Percentiles rank a stretch among this genome's conserved stretches.
Evolutionary conservation across 2,329 filamentous ascomycete genomes (phyloP).

Genomic region (Cladosporium sp.): DNA sequence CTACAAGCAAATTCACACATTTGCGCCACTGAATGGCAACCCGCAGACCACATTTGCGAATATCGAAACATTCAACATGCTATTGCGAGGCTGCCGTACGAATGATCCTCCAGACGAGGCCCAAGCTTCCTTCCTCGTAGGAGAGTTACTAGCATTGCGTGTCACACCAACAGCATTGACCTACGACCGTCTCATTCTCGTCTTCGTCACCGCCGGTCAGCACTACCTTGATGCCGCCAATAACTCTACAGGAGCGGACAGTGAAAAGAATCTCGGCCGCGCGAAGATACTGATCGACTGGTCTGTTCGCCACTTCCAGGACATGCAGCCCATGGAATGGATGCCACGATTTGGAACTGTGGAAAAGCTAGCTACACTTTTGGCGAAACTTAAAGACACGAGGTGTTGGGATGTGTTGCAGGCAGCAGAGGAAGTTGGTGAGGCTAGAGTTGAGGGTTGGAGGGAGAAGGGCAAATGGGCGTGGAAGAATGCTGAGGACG

Average conservation of each 20-base stretch:
- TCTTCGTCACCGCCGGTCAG: conserved; percentile 40
- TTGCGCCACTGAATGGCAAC: conserved; percentile 24
- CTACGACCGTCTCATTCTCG: conserved; percentile 58
- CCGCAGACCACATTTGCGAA: conserved; percentile 29
- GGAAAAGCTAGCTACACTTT: conserved; percentile 22
- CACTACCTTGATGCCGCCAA: neutral
- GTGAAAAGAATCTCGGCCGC: neutral
- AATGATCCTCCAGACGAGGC: conserved; percentile 40
- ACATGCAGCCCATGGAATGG: conserved; percentile 30
- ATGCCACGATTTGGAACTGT: conserved; percentile 31
- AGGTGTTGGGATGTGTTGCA: conserved; percentile 35
- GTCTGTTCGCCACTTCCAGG: conserved; percentile 30
- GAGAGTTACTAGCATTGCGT: conserved; percentile 56
- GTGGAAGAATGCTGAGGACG: conserved; percentile 12
- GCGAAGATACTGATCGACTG: conserved; percentile 25
- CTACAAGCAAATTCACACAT: conserved; percentile 57
- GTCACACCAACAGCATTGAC: conserved; percentile 55
- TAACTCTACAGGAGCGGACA: neutral
- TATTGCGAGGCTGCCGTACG: conserved; percentile 35
- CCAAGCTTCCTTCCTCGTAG: conserved; percentile 57
- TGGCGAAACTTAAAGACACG: conserved; percentile 25
- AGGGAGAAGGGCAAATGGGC: conserved; percentile 23
- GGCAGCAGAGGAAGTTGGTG: conserved; percentile 23
- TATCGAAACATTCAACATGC: conserved; percentile 58
- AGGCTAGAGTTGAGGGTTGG: conserved; percentile 25